Conservation (phyloP, 148 eudicot species). For the Mesembryanthemum crystallinum region DNA sequence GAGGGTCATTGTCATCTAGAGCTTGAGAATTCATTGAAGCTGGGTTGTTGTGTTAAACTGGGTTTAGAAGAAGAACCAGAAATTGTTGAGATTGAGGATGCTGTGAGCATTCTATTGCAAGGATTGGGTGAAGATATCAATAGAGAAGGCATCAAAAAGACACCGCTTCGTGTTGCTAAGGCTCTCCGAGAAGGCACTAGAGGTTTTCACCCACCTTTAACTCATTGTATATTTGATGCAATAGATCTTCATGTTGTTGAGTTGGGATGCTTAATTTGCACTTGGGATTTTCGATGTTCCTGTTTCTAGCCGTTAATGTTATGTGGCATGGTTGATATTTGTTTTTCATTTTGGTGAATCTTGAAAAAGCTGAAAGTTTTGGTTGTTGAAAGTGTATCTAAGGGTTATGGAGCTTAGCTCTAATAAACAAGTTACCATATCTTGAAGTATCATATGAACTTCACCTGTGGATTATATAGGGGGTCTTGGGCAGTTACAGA, state of each 20-base stretch:
- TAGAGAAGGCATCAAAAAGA: conserved; percentile 77
- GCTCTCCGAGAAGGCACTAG: conserved; percentile 78
- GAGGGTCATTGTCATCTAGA: conserved; percentile 55
- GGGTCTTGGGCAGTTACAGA: neutral
- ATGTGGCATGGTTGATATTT: neutral
- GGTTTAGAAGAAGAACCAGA: conserved; percentile 44
- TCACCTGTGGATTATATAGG: neutral
- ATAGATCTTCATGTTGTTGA: neutral
- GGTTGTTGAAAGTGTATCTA: neutral
- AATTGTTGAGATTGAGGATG: conserved; percentile 58
- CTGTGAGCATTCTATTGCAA: conserved; percentile 72
- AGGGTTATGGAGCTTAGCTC: neutral
- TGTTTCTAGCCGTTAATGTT: neutral
- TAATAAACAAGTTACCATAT: neutral
- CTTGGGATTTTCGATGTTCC: neutral
- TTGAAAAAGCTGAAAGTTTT: neutral
- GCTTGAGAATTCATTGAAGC: conserved; percentile 47
- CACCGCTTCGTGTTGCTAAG: conserved; percentile 91
- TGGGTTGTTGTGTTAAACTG: conserved; percentile 34
- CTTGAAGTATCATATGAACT: neutral
- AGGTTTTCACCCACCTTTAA: conserved; percentile 44
- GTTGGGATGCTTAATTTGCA: neutral
- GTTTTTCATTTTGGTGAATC: neutral
- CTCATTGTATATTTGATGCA: neutral
- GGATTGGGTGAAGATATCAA: conserved; percentile 88